These are phyloP conservation scores for Backusella psychrophila DNA, from an alignment of 192 early-diverging fungal species.

Conservation along the genomic window DNA sequence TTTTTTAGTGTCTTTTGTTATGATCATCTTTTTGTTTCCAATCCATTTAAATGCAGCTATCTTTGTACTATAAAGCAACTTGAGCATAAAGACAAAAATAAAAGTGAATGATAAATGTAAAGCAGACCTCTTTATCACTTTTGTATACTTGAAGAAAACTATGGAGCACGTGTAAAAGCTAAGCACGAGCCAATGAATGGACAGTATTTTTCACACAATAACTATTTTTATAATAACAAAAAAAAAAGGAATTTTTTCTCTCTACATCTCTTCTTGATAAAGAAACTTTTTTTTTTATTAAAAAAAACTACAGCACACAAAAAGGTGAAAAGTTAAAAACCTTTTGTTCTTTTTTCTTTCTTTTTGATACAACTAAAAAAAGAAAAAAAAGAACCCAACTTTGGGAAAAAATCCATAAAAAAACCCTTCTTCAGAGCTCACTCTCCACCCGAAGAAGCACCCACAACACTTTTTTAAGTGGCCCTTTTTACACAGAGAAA, in stretches of 20 bases:
- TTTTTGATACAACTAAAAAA: not conserved
- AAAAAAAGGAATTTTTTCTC: not conserved
- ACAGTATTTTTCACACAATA: not conserved
- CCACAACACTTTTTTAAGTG: slow-evolving; percentile 1
- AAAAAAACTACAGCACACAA: not conserved
- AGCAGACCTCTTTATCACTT: not conserved
- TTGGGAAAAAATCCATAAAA: not conserved
- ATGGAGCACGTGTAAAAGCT: not conserved
- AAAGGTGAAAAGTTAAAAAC: slow-evolving; percentile 4
- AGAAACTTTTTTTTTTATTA: not conserved
- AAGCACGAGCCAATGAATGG: not conserved
- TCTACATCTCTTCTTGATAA: not conserved
- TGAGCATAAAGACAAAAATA: not conserved
- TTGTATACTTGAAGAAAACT: not conserved
- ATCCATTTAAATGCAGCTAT: not conserved
- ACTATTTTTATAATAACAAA: not conserved
- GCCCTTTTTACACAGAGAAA: slow-evolving; percentile 5
- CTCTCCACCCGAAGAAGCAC: not conserved
- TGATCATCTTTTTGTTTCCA: not conserved
- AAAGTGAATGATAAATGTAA: not conserved
- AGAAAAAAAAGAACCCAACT: not conserved
- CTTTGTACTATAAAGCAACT: not conserved
- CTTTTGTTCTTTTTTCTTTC: not conserved
- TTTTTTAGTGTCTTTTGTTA: not conserved
- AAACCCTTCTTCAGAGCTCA: not conserved